Percentiles rank a stretch among this genome's conserved stretches.
Evolutionary conservation across 2,329 filamentous ascomycete species (phyloP).

Genomic region (Lojkania enalia): DNA sequence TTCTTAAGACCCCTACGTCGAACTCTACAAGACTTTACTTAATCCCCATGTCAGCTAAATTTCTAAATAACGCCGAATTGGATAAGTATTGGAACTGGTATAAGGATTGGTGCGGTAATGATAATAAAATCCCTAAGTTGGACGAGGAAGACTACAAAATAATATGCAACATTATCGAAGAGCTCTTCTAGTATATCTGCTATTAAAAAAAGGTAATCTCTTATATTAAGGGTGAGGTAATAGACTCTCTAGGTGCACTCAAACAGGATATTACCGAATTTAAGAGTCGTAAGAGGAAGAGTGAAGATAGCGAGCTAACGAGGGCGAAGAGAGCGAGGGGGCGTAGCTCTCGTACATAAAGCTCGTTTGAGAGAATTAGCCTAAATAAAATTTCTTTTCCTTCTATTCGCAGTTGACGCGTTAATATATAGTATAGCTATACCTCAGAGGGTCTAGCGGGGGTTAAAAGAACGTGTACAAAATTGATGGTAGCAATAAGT

Average conservation of each 20-base stretch:
- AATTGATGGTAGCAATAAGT: neutral
- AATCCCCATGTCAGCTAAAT: slow-evolving; percentile 5
- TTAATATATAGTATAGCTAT: slow-evolving; percentile 10
- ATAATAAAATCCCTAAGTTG: slow-evolving; percentile 8
- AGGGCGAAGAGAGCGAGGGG: slow-evolving; percentile 8
- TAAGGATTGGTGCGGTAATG: slow-evolving; percentile 7
- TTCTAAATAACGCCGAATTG: slow-evolving; percentile 7
- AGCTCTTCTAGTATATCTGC: slow-evolving; percentile 9
- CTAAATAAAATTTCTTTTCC: slow-evolving; percentile 7
- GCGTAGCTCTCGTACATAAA: slow-evolving; percentile 9
- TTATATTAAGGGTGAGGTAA: slow-evolving; percentile 9
- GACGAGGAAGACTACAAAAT: slow-evolving; percentile 8
- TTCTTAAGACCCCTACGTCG: slow-evolving; percentile 6
- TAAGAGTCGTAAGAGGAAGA: slow-evolving; percentile 8
- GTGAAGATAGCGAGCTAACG: slow-evolving; percentile 4
- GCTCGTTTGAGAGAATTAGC: slow-evolving; percentile 4
- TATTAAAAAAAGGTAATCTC: slow-evolving; percentile 10
- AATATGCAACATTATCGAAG: slow-evolving; percentile 10
- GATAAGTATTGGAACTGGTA: slow-evolving; percentile 9
- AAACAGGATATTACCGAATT: slow-evolving; percentile 6
- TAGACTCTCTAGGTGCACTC: slow-evolving; percentile 6
- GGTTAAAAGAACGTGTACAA: neutral
- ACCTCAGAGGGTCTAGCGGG: neutral
- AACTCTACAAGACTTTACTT: slow-evolving; percentile 11
- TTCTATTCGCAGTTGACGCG: slow-evolving; percentile 7